Evolutionary conservation across 345 rosid species (phyloP).

Genomic region (Syzygium aqueum): DNA sequence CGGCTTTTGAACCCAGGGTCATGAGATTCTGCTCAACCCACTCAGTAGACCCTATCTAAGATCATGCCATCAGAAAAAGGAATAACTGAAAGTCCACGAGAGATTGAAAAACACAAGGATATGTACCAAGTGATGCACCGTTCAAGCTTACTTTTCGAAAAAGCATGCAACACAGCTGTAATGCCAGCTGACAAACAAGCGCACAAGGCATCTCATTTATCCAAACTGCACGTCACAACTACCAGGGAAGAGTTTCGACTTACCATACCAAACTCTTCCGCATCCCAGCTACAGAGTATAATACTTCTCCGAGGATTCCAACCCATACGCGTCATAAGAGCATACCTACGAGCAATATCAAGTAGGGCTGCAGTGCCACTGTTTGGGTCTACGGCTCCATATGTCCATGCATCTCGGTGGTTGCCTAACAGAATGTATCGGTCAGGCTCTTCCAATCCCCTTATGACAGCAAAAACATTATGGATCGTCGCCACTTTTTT

Average conservation of each 20-base stretch:
- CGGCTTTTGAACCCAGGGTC: slow-evolving; percentile 75
- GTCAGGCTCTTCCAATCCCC: slow-evolving; percentile 71
- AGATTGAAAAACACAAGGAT: neutral
- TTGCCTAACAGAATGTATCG: slow-evolving; percentile 83
- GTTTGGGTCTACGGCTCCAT: slow-evolving; percentile 97
- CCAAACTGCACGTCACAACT: neutral
- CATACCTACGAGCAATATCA: slow-evolving; percentile 70
- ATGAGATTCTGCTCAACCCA: slow-evolving; percentile 92
- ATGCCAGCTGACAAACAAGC: neutral
- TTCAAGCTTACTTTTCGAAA: neutral
- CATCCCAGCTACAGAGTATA: slow-evolving; percentile 92
- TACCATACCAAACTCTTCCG: slow-evolving; percentile 99
- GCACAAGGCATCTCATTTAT: neutral
- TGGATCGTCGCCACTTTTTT: slow-evolving; percentile 49
- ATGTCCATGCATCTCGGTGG: slow-evolving; percentile 97
- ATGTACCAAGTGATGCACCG: neutral
- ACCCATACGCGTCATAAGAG: slow-evolving; percentile 53
- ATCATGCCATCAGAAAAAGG: slow-evolving; percentile 1
- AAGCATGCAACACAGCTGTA: neutral
- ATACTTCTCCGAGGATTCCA: slow-evolving; percentile 92
- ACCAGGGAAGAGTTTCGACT: slow-evolving; percentile 11
- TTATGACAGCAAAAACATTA: slow-evolving; percentile 61
- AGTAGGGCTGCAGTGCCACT: slow-evolving; percentile 96
- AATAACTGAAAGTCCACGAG: neutral
- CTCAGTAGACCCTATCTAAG: slow-evolving; percentile 83